Percentiles rank a stretch among this genome's conserved stretches.
Evolutionary conservation across 345 rosid genomes (phyloP).

Genomic region (Turritis glabra): DNA sequence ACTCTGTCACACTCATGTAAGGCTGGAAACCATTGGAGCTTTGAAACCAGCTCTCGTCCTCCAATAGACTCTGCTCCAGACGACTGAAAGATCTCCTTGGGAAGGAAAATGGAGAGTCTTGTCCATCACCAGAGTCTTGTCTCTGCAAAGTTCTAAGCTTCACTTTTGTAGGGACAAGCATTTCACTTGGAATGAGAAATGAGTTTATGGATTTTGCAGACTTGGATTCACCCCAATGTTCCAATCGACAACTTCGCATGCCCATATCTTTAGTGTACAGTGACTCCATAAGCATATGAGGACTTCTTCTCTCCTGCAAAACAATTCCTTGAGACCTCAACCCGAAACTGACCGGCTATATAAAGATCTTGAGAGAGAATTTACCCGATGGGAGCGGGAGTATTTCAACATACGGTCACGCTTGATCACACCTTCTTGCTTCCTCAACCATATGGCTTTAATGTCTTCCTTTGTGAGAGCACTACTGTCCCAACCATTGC

Average conservation of each 20-base stretch:
- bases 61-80: conserved; percentile 33
- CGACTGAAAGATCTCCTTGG: conserved; percentile 72
- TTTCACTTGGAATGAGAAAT: conserved; percentile 29
- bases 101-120: conserved; percentile 52
- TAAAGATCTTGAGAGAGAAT: not conserved
- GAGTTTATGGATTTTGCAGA: conserved; percentile 36
- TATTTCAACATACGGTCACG: conserved; percentile 79
- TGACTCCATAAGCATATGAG: conserved; percentile 48
- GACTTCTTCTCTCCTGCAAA: conserved; percentile 64
- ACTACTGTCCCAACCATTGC: conserved; percentile 63
- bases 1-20: conserved; percentile 71
- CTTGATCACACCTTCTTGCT: conserved; percentile 58
- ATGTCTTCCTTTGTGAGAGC: conserved; percentile 59
- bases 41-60: conserved; percentile 46
- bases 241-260: conserved; percentile 40
- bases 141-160: conserved; percentile 35
- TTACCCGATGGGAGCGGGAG: conserved; percentile 78
- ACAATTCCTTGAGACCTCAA: conserved; percentile 5
- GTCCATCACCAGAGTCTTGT: conserved; percentile 48
- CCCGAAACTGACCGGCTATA: not conserved
- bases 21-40: conserved; percentile 58
- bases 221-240: conserved; percentile 41
- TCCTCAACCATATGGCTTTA: conserved; percentile 57
- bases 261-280: conserved; percentile 42
- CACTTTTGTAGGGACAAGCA: conserved; percentile 34